A percentile compares a stretch with the other conserved stretches of the same genome.
Evolutionary conservation across 2,329 filamentous ascomycete species (phyloP).

Genomic region (Stenocarpella maydis): DNA sequence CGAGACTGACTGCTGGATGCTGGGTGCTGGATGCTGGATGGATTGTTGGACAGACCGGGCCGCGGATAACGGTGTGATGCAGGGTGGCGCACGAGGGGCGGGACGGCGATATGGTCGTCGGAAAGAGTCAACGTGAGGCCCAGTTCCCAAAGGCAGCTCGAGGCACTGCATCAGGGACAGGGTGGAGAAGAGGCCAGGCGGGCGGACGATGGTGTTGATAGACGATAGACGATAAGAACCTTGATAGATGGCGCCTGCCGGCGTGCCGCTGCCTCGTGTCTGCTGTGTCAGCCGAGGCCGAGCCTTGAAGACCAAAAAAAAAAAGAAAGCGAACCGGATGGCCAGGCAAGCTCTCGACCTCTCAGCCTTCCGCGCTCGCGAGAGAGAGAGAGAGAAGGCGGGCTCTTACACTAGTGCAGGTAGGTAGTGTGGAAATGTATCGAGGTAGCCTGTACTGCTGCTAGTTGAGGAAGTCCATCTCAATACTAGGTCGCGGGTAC

Average conservation of each 20-base stretch:
- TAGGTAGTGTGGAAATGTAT: neutral
- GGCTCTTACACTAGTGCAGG: no score
- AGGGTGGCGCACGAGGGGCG: neutral
- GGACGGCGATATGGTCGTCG: neutral
- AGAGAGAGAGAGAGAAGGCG: neutral
- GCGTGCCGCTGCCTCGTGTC: constrained; percentile 1
- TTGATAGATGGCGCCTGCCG: neutral
- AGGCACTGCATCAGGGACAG: constrained; percentile 6
- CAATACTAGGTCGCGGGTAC: neutral
- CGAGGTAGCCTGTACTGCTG: neutral
- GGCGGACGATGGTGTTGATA: neutral
- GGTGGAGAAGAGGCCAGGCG: constrained; percentile 4
- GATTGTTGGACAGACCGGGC: neutral
- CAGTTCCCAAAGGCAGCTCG: neutral
- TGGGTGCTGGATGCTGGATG: constrained; percentile 7
- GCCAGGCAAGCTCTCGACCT: constrained; percentile 5
- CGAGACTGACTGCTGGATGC: no score
- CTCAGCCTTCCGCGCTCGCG: neutral
- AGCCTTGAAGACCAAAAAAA: neutral
- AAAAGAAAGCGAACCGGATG: neutral
- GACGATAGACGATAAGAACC: no score
- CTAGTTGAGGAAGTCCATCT: accelerated
- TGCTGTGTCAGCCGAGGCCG: constrained; percentile 18
- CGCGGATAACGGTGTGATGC: neutral
- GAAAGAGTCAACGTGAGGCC: neutral